Conservation (phyloP, 148 eudicot species). For the Rhododendron mucronatum region DNA sequence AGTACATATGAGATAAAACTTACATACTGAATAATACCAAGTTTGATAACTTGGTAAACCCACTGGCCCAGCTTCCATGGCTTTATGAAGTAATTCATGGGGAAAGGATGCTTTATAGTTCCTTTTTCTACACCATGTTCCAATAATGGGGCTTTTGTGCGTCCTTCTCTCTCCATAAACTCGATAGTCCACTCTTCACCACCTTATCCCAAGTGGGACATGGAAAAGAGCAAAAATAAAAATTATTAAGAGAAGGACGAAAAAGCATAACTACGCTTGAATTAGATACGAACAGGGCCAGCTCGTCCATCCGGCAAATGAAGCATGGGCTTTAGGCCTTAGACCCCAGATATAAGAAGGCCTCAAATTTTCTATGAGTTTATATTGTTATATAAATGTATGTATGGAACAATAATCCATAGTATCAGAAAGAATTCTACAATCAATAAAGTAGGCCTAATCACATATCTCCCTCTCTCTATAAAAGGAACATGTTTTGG, state of each 20-base stretch:
- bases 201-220: slow-evolving; percentile 39
- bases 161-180: slow-evolving; percentile 92
- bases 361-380: not conserved
- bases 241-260: not conserved
- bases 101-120: slow-evolving; percentile 79
- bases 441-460: not conserved
- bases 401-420: not conserved
- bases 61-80: slow-evolving; percentile 87
- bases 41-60: slow-evolving; percentile 92
- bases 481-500: not conserved
- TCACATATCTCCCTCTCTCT: not conserved
- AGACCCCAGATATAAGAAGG: not conserved
- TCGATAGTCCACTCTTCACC: slow-evolving; percentile 89
- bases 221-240: slow-evolving; percentile 1
- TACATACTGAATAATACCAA: slow-evolving; percentile 98
- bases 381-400: not conserved
- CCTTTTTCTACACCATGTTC: slow-evolving; percentile 78
- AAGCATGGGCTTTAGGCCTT: not conserved
- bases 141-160: slow-evolving; percentile 65
- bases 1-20: slow-evolving; percentile 30
- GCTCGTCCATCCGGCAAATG: not conserved
- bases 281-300: not conserved
- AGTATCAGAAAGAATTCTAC: not conserved
- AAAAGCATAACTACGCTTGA: not conserved
- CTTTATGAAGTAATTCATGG: slow-evolving; percentile 68